Conservation (phyloP, 176 grass and related monocot species). For the Cocos nucifera region DNA sequence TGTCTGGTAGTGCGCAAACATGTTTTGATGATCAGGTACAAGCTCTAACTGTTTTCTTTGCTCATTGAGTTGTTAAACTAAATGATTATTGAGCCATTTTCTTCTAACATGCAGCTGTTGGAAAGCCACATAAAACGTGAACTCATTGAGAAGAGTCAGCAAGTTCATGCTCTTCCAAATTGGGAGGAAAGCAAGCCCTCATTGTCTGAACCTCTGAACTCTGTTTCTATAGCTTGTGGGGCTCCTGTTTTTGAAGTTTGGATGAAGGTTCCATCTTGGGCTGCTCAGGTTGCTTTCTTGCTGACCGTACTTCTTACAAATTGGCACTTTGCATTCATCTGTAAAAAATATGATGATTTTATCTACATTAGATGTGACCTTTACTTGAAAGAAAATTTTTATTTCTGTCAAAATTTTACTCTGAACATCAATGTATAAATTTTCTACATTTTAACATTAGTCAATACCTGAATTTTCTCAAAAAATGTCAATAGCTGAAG, state of each 20-base stretch:
- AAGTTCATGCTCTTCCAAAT: slow-evolving; percentile 35
- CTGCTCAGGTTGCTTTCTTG: slow-evolving; percentile 47
- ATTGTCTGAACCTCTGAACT: slow-evolving; percentile 30
- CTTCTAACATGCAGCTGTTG: slow-evolving; percentile 33
- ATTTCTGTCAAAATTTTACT: too few species aligned
- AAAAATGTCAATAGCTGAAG: too few species aligned
- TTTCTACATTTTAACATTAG: too few species aligned
- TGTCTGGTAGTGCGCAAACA: slow-evolving; percentile 45
- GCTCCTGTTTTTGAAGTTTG: slow-evolving; percentile 54
- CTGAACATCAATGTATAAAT: too few species aligned
- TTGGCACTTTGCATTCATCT: too few species aligned
- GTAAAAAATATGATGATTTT: too few species aligned
- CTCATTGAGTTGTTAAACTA: too few species aligned
- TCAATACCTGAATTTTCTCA: too few species aligned
- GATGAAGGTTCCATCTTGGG: slow-evolving; percentile 69
- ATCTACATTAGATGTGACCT: too few species aligned
- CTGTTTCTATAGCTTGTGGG: slow-evolving; percentile 50
- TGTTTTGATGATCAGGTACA: slow-evolving; percentile 72
- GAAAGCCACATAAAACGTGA: slow-evolving; percentile 56
- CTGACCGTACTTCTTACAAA: too few species aligned
- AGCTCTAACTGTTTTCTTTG: background rate
- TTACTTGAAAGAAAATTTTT: too few species aligned
- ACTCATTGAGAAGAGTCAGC: slow-evolving; percentile 59
- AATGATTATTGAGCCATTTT: background rate
- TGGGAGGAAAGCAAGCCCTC: slow-evolving; percentile 16